Conservation (phyloP, 495 filamentous ascomycete species). For the Penicillium maclennaniae region DNA sequence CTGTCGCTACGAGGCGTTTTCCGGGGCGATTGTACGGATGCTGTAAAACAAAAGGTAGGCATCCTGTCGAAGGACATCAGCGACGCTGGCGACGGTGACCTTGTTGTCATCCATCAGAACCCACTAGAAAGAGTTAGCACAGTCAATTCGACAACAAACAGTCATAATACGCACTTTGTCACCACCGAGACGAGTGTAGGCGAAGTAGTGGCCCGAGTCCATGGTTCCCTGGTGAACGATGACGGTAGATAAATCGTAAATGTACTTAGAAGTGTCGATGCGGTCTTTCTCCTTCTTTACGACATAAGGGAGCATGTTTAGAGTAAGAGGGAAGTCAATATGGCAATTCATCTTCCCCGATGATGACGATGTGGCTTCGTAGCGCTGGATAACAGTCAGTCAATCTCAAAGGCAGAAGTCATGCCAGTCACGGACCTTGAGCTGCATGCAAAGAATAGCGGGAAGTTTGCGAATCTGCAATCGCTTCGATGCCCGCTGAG, state of each 20-base stretch:
- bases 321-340: constrained; percentile 76
- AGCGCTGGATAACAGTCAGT: constrained; percentile 51
- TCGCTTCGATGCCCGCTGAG: constrained; percentile 71
- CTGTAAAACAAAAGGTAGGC: constrained; percentile 90
- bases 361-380: constrained; percentile 66
- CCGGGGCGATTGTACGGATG: constrained; percentile 52
- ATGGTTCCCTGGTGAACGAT: constrained; percentile 82
- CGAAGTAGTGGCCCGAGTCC: constrained; percentile 85
- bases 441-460: constrained; percentile 82
- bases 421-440: constrained; percentile 59
- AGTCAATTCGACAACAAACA: background rate
- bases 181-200: constrained; percentile 70
- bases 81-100: constrained; percentile 72
- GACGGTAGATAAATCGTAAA: constrained; percentile 80
- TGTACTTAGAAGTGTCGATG: constrained; percentile 49
- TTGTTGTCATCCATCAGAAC: constrained; percentile 89
- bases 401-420: background rate
- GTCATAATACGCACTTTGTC: constrained; percentile 55
- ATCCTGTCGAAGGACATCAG: constrained; percentile 73
- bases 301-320: constrained; percentile 87
- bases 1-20: background rate
- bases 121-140: constrained; percentile 53
- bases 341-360: constrained; percentile 75
- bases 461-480: constrained; percentile 75
- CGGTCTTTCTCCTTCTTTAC: constrained; percentile 48